Evolutionary conservation across 352 stramenopile genomes (phyloP), one percentile per base, ranked within the genome.

Genomic region (Blastocystis sp.): DNA sequence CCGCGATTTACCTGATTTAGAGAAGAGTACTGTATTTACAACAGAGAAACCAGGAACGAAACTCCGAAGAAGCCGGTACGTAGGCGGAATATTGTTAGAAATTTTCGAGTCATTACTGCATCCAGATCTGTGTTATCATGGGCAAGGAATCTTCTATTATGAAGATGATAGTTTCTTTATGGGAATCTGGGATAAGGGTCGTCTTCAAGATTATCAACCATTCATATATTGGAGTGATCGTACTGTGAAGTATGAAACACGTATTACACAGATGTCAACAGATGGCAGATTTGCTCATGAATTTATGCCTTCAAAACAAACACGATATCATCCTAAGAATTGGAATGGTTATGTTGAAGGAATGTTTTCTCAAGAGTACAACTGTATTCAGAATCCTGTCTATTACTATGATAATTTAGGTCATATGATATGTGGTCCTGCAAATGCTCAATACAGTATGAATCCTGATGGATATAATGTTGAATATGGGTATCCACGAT

Each of bases 401-500:
- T 39, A 29, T 19, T 21, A 67, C 6, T 32, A 65, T 39, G 42
- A 21, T 27, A 3, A 5, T 21, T 42, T 29, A 6, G 49, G 49
- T 37, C 14, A 1, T 12, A 7, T 39, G 42, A n/a, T 80, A 27
- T 58, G 59, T 35, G 59, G 46, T 5, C 9, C 24, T n/a, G 27
- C 21, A 39, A 80, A 80, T 32, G 67, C 67, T 27, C 21, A 61
- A 0, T 80, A 80, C 27, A 57, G 29, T 58, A 80, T 83, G 43
- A 39, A 37, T 11, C 0, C 49, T 49, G 71, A 83, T 42, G 51
- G 51, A n/a, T 83, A 83, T 42, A 83, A 83, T 83, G 39, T 83
- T 37, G 27, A 65, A 4, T 83, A 83, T 66, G 71, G 67, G 5
- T 56, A 69, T 42, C 42, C 16, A 69, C 42, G 35, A 46, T 37